Evolutionary conservation across 2,329 filamentous ascomycete genomes (phyloP).

Genomic region (Aspergillus ustus): DNA sequence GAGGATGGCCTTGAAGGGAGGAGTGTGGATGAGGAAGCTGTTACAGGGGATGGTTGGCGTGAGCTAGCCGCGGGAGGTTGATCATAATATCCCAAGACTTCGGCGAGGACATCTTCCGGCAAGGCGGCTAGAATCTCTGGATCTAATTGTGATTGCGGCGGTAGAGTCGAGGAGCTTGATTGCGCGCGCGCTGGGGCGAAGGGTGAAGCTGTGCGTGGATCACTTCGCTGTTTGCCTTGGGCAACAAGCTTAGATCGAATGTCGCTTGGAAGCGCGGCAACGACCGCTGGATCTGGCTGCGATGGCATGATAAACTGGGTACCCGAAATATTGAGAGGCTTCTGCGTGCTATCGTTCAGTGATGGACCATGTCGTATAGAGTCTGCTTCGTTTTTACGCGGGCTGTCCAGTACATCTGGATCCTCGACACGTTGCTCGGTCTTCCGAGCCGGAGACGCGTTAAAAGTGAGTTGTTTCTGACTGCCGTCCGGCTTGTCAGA

Average conservation of each 20-base stretch:
- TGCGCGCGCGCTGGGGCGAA: conserved; percentile 34
- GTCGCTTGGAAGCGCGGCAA: conserved; percentile 81
- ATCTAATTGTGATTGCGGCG: conserved; percentile 78
- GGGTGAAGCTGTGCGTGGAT: conserved; percentile 35
- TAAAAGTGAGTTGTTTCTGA: conserved; percentile 79
- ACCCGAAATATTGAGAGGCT: conserved; percentile 76
- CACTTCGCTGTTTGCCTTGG: conserved; percentile 49
- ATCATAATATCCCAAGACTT: conserved; percentile 75
- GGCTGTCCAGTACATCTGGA: conserved; percentile 54
- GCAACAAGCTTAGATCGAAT: conserved; percentile 77
- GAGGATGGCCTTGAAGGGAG: conserved; percentile 25
- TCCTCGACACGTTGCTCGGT: conserved; percentile 39
- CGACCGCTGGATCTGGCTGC: conserved; percentile 78
- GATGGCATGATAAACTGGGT: conserved; percentile 89
- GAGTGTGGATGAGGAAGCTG: background rate
- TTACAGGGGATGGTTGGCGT: background rate
- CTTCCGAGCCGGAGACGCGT: conserved; percentile 43
- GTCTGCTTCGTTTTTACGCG: conserved; percentile 42
- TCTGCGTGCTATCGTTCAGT: conserved; percentile 52
- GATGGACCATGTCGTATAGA: conserved; percentile 36
- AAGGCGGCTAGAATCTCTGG: conserved; percentile 80
- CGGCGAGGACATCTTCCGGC: conserved; percentile 82
- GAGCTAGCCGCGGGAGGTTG: conserved; percentile 20
- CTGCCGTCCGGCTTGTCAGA: conserved; percentile 69
- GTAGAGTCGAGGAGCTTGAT: conserved; percentile 48